These are phyloP conservation scores for Rhamnella rubrinervis DNA, from an alignment of 331 rosid species.

Conservation along the genomic window DNA sequence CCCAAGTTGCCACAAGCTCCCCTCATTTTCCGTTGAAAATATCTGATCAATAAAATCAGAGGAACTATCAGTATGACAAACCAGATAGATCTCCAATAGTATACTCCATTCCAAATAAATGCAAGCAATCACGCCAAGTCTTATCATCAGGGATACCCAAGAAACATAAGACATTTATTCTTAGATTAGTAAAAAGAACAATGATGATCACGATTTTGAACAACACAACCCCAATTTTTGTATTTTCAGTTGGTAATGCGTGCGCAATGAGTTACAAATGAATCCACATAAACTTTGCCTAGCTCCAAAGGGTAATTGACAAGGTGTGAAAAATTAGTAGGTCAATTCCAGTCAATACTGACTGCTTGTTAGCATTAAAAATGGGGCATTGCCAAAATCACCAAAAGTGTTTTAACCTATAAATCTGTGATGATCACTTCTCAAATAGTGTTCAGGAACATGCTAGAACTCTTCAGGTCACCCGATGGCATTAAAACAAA, in stretches of 20 bases:
- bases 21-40: constrained; percentile 54
- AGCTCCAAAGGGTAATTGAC: neutral
- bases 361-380: constrained; percentile 3
- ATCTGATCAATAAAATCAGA: constrained; percentile 19
- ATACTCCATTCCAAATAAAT: neutral
- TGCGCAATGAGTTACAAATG: neutral
- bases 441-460: neutral
- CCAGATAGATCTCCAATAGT: neutral
- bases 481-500: constrained; percentile 3
- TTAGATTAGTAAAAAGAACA: neutral
- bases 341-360: constrained; percentile 8
- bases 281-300: constrained; percentile 4
- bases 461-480: neutral
- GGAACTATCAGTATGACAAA: constrained; percentile 3
- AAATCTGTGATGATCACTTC: neutral
- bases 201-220: neutral
- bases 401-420: constrained; percentile 5
- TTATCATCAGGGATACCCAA: constrained; percentile 14
- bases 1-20: constrained; percentile 89
- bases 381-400: constrained; percentile 16
- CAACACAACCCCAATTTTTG: neutral
- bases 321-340: neutral
- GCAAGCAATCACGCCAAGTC: constrained; percentile 2
- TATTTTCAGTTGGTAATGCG: constrained; percentile 1
- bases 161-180: neutral